These are phyloP conservation scores for Candida sanyaensis DNA, from an alignment of 1,139 yeast genomes.

Conservation along the genomic window DNA sequence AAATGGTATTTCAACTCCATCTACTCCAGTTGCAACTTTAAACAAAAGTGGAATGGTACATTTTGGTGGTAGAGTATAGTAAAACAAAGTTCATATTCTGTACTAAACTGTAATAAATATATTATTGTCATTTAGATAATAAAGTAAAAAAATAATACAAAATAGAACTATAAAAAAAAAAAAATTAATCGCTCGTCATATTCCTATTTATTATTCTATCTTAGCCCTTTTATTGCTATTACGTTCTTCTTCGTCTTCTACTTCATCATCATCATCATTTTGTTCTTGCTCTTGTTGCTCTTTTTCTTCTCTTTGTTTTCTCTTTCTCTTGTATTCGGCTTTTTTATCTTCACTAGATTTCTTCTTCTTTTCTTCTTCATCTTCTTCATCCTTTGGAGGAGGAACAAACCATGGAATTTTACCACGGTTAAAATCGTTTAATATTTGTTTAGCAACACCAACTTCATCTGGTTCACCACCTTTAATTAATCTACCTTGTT, in stretches of 20 bases:
- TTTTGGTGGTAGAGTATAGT: slow-evolving; percentile 27
- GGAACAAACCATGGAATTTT: slow-evolving; percentile 97
- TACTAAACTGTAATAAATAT: not conserved
- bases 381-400: slow-evolving; percentile 71
- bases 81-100: not conserved
- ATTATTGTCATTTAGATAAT: not conserved
- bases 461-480: slow-evolving; percentile 98
- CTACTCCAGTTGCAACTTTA: slow-evolving; percentile 22
- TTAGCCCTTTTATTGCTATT: not conserved
- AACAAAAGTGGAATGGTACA: slow-evolving; percentile 30
- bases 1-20: slow-evolving; percentile 24
- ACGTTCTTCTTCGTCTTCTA: not conserved
- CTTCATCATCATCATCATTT: not conserved
- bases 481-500: slow-evolving; percentile 86
- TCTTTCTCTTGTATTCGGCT: slow-evolving; percentile 54
- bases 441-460: slow-evolving; percentile 86
- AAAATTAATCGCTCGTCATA: not conserved
- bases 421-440: slow-evolving; percentile 95
- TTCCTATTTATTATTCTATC: slow-evolving; percentile 1
- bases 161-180: no score
- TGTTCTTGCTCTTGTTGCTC: slow-evolving; percentile 10
- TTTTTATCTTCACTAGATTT: slow-evolving; percentile 58
- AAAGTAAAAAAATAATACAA: no score
- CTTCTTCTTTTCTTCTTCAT: slow-evolving; percentile 23
- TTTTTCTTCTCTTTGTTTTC: slow-evolving; percentile 42